Evolutionary conservation across 352 stramenopile genomes (phyloP), one percentile per base, ranked within the genome.

Genomic region (Phytopythium kandeliae): DNA sequence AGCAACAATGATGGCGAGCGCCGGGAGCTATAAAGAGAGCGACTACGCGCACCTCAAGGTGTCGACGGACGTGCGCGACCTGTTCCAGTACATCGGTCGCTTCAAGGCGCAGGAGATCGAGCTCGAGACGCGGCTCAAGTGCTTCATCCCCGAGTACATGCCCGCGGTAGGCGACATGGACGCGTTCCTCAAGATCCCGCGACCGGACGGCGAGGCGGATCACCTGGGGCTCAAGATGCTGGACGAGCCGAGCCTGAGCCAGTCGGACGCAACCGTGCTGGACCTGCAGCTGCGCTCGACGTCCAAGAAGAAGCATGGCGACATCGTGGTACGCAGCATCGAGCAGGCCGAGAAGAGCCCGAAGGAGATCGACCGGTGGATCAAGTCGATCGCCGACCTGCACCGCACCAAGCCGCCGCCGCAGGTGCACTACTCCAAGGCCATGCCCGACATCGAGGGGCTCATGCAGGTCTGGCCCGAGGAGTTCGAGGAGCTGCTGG

Each of bases 71-170:
- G 82, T 97, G 40, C 74, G 82, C 12, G 89, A 97, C 55, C 60
- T 98, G 1, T 98, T 98, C 63, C 74, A 97, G 65, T 97, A 97
- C 73, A 97, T 98, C 49, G 82, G 84, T 6, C 74, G 86, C 21
- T 99, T 98, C 71, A 97, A 98, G 62, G 83, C 93, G 3, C 90
- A 98, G 53, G 92, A 98, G 43, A 88, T 98, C 38, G 92, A 98
- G 48, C 71, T 98, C 34, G 89, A 98, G 59, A 97, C 95, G 33
- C 79, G 83, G 28, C 79, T 98, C 43, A 97, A 97, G 67, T 98
- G 91, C 58, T 99, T 98, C 63, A 89, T 98, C 33, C 96, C 96
- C 5, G 90, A 98, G 57, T 98, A 96, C 64, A 98, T 98, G 40
- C 96, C 96, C 9, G 89, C 96, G 0, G 83, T 98, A 8, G 96